A percentile compares a stretch with the other conserved stretches of the same genome.
These are phyloP conservation scores for Catharanthus roseus DNA, from an alignment of 257 asterid species.

Conservation along the genomic window DNA sequence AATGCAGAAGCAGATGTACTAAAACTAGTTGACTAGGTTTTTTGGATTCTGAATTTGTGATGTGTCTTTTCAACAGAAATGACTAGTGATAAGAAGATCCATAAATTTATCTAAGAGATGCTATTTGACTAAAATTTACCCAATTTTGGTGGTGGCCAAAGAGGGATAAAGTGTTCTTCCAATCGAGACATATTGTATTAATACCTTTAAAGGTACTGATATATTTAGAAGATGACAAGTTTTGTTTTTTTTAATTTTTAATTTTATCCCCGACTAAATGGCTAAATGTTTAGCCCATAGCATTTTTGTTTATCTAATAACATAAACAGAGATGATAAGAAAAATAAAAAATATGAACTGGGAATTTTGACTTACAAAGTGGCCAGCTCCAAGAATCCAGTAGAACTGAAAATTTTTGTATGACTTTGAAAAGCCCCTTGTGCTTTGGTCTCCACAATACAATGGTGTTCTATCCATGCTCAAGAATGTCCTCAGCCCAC, in stretches of 20 bases:
- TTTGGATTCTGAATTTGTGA: background rate
- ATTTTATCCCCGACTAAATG: too few relatives aligned
- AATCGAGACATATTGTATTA: too few relatives aligned
- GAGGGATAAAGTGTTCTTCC: too few relatives aligned
- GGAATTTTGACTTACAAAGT: conserved; percentile 54
- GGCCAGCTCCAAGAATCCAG: conserved; percentile 99
- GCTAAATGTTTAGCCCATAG: too few relatives aligned
- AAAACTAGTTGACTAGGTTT: background rate
- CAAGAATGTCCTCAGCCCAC: conserved; percentile 57
- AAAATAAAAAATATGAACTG: background rate
- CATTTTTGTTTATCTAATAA: too few relatives aligned
- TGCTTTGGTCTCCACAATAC: conserved; percentile 44
- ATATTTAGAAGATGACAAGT: too few relatives aligned
- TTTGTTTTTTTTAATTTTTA: too few relatives aligned
- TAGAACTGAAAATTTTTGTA: conserved; percentile 71
- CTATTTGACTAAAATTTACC: too few relatives aligned
- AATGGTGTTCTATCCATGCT: conserved; percentile 53
- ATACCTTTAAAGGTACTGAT: too few relatives aligned
- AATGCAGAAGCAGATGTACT: background rate
- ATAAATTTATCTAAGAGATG: conserved; percentile 2
- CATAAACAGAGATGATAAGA: background rate
- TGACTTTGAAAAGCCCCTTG: conserved; percentile 67
- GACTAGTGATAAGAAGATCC: background rate
- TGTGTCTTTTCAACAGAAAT: conserved; percentile 6
- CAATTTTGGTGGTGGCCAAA: too few relatives aligned